Conservation (phyloP, 257 asterid genomes). For the Plantago major region DNA sequence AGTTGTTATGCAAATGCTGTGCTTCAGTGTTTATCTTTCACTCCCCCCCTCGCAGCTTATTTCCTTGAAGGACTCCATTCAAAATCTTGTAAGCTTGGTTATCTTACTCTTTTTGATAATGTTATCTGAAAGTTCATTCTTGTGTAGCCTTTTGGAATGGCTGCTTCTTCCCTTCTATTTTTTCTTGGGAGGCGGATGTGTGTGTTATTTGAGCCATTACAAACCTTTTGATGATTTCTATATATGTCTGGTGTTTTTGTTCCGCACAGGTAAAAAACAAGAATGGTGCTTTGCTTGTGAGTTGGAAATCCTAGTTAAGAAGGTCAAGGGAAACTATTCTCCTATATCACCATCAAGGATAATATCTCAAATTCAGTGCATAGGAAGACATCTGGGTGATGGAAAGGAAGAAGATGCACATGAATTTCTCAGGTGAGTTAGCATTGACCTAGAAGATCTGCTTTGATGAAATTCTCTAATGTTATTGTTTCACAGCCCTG, state of each 20-base stretch:
- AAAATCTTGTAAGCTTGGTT: conserved; percentile 48
- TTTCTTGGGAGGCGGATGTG: background rate
- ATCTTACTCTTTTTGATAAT: conserved; percentile 8
- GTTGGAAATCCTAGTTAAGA: conserved; percentile 50
- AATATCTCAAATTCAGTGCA: conserved; percentile 49
- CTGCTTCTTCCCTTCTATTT: background rate
- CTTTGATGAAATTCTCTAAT: conserved; percentile 1
- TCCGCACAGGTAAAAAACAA: conserved; percentile 39
- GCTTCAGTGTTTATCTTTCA: conserved; percentile 74
- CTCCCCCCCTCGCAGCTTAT: conserved; percentile 87
- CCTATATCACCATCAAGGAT: conserved; percentile 59
- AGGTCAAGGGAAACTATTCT: conserved; percentile 48
- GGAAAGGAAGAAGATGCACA: conserved; percentile 94
- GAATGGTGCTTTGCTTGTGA: conserved; percentile 88
- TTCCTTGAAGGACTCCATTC: conserved; percentile 76
- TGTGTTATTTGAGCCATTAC: too few relatives aligned
- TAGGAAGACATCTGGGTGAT: conserved; percentile 61
- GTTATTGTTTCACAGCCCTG: conserved; percentile 3
- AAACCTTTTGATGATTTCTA: background rate
- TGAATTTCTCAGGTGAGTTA: conserved; percentile 73
- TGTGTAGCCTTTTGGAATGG: background rate
- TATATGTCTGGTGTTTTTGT: conserved; percentile 12
- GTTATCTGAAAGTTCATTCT: background rate
- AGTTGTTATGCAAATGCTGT: conserved; percentile 90
- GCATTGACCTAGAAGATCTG: conserved; percentile 8